A percentile compares a stretch with the other conserved stretches of the same genome.
Evolutionary conservation across 116 monocot species (phyloP).

Genomic region (Papilionanthe hybrid): DNA sequence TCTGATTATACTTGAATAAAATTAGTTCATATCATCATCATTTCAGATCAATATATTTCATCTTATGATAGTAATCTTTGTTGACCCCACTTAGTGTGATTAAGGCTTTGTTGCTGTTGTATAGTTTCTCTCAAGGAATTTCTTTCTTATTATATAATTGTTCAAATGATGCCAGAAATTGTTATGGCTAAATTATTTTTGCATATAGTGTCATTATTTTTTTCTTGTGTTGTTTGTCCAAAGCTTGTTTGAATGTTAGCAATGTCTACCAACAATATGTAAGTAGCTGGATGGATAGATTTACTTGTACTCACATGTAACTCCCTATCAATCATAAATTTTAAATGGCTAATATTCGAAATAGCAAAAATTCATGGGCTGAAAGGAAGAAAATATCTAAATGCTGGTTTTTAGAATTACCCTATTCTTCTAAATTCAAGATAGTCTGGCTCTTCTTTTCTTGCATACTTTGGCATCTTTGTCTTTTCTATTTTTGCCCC

Average conservation of each 20-base stretch:
- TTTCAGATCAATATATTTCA: conserved; percentile 3
- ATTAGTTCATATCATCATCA: background rate
- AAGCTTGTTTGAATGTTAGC: background rate
- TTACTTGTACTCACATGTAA: background rate
- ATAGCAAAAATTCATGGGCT: background rate
- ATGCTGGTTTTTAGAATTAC: background rate
- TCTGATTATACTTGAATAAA: background rate
- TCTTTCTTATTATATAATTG: background rate
- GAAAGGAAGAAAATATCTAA: background rate
- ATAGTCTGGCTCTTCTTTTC: too few species aligned
- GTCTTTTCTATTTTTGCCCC: too few species aligned
- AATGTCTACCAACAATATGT: background rate
- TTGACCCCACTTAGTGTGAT: too few species aligned
- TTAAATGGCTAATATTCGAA: background rate
- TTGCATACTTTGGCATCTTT: too few species aligned
- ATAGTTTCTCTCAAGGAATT: background rate
- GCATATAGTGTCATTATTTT: background rate
- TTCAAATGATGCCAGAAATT: background rate
- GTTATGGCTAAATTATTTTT: background rate
- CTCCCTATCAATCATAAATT: background rate
- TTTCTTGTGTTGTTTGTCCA: background rate
- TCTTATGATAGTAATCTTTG: background rate
- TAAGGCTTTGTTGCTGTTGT: too few species aligned
- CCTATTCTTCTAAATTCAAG: background rate
- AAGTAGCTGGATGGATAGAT: background rate